Conservation (phyloP, 257 asterid genomes). For the Striga asiatica region DNA sequence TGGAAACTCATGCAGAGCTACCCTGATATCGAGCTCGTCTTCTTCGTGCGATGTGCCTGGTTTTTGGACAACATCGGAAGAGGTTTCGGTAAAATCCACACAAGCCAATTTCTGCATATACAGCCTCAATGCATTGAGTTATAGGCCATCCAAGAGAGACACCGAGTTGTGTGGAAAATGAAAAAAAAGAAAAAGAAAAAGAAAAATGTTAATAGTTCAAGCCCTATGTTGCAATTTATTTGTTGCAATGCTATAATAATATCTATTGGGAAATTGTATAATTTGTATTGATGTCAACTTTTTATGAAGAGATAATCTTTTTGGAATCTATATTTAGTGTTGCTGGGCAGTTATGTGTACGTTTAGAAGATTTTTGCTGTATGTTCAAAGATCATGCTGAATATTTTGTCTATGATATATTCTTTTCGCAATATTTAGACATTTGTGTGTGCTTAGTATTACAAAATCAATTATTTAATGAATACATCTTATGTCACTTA, state of each 20-base stretch:
- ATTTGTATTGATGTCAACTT: constrained; percentile 1
- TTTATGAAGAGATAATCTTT: constrained; percentile 7
- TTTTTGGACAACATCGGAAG: constrained; percentile 47
- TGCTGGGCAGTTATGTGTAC: too few relatives aligned
- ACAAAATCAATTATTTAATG: too few relatives aligned
- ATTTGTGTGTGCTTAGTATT: too few relatives aligned
- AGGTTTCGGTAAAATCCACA: constrained; percentile 55
- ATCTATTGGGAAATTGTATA: constrained; percentile 6
- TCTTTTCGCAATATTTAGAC: too few relatives aligned
- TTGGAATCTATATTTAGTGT: constrained; percentile 11
- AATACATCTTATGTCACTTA: too few relatives aligned
- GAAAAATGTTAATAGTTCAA: neutral
- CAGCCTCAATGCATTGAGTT: constrained; percentile 45
- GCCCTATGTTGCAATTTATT: too few relatives aligned
- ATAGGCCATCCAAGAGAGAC: constrained; percentile 57
- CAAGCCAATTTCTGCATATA: constrained; percentile 64
- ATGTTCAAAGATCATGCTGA: too few relatives aligned
- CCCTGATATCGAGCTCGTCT: constrained; percentile 28
- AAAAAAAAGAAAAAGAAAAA: neutral
- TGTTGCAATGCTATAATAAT: too few relatives aligned
- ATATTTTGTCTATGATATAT: too few relatives aligned
- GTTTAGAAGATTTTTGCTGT: too few relatives aligned
- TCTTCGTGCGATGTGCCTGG: constrained; percentile 43
- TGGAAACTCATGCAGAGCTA: constrained; percentile 56
- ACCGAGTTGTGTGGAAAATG: constrained; percentile 46